Percentiles rank a stretch among this genome's conserved stretches.
Evolutionary conservation across 768 basidiomycete genomes (phyloP).

Genomic region (Symmetrospora coprosmae): DNA sequence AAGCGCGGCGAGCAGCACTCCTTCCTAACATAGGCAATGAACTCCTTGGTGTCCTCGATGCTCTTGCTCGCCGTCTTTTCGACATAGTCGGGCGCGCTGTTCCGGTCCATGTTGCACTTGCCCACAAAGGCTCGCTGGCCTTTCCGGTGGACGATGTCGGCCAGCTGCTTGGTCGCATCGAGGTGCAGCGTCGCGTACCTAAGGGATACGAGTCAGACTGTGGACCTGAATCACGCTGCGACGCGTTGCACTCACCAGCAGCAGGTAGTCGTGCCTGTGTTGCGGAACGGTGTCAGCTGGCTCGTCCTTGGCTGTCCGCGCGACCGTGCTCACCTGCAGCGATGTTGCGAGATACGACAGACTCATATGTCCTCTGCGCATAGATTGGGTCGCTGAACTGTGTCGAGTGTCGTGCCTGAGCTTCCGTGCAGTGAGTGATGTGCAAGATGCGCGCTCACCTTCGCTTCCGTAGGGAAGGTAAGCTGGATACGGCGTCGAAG

Average conservation of each 20-base stretch:
- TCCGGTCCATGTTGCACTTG: slow-evolving; percentile 82
- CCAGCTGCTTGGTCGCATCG: slow-evolving; percentile 65
- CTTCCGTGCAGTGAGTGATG: not conserved
- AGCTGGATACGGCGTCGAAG: slow-evolving; percentile 32
- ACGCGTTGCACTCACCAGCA: no score
- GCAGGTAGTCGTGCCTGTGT: slow-evolving; percentile 9
- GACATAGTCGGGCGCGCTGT: slow-evolving; percentile 10
- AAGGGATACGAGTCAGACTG: slow-evolving; percentile 54
- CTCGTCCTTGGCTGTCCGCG: no score
- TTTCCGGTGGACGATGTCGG: slow-evolving; percentile 52
- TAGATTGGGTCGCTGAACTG: slow-evolving; percentile 53
- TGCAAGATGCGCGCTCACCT: slow-evolving; percentile 25
- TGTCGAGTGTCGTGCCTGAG: not conserved
- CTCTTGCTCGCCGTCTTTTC: slow-evolving; percentile 17
- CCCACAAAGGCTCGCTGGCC: slow-evolving; percentile 44
- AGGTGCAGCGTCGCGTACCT: slow-evolving; percentile 69
- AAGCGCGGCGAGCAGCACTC: slow-evolving; percentile 26
- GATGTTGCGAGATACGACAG: slow-evolving; percentile 57
- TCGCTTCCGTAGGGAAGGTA: slow-evolving; percentile 77
- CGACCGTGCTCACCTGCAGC: slow-evolving; percentile 52
- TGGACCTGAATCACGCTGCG: not conserved
- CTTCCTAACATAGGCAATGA: slow-evolving; percentile 55
- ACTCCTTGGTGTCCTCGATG: slow-evolving; percentile 47
- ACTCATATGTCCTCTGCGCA: slow-evolving; percentile 53
- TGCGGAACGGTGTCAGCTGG: slow-evolving; percentile 18